Base-by-base conservation (phyloP, 139 green algal species). In the Chlorella sorokiniana region DNA sequence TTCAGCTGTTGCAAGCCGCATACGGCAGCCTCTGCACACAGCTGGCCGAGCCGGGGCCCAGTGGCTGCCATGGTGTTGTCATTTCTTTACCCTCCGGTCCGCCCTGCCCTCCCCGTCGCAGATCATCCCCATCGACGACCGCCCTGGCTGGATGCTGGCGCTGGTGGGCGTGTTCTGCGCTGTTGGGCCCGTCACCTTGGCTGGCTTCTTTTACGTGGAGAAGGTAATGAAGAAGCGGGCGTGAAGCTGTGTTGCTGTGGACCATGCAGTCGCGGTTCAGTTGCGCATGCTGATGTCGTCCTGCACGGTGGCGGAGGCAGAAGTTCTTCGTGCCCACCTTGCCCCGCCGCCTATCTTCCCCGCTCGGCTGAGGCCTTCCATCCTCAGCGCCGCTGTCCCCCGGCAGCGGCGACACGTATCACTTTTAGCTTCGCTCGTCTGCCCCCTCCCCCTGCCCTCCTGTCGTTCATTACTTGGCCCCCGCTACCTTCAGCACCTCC, bases 81-180 rank as follows among this genome's bases (percentile, higher is more conserved):
- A 20, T 8, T 9, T 31, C n/a, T 41, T 11, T 52, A 23, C 23
- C 4, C 29, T 14, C 1, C 68, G 11, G 14, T 16, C 9, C 10
- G 29, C 0, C 22, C 44, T 62, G 3, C 16, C 31, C 22, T 42
- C 7, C 70, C 42, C 0, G 33, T 48, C 22, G 48, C 71, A 78
- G 51, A 79, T 84, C 42, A 68, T 79, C n/a, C 68, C 68, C 41
- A 87, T 87, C 61, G 61, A 87, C 54, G 45, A 42, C 44, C 41
- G 29, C n/a, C 83, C 83, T 7, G 25, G 25, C 41, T 87, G 83
- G 83, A 31, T 84, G n/a, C 40, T 87, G 40, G 65, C n/a, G 29
- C 37, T 81, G 45, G 51, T 52, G 23, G 67, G 52, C 33, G 67
- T 63, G 23, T 82, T 87, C 18, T 51, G 48, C 59, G 33, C 37